Evolutionary conservation across 352 stramenopile genomes (phyloP).

Genomic region (Phytophthora pistaciae): DNA sequence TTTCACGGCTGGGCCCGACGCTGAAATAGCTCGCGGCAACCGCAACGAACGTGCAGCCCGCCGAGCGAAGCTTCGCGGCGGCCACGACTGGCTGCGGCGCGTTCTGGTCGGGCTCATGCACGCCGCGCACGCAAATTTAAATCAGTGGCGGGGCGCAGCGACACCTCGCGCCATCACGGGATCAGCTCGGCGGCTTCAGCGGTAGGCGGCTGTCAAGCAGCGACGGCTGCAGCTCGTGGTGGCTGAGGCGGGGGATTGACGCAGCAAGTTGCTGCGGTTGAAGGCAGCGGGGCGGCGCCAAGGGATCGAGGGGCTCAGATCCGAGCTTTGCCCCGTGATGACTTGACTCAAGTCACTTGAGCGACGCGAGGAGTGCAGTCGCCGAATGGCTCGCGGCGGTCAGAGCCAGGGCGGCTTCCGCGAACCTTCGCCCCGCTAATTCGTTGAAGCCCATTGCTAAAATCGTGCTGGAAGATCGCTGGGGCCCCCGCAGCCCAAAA

Average conservation of each 20-base stretch:
- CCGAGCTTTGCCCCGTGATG: not conserved
- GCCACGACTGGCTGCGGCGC: conserved; percentile 5
- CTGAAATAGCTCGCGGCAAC: conserved; percentile 20
- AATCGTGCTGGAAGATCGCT: not conserved
- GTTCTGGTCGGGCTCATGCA: conserved; percentile 28
- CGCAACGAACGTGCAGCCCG: conserved; percentile 10
- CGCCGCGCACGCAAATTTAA: conserved; percentile 35
- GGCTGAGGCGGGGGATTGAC: not conserved
- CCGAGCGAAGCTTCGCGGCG: conserved; percentile 25
- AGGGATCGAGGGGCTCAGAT: not conserved
- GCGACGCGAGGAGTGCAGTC: not conserved
- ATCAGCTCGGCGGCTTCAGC: not conserved
- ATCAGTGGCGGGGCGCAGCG: conserved; percentile 14
- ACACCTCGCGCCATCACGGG: not conserved
- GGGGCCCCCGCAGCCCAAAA: too few species aligned
- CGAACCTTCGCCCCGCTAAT: not conserved
- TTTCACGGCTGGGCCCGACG: conserved; percentile 10
- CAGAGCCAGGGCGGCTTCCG: not conserved
- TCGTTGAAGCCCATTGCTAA: not conserved
- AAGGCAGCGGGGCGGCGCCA: not conserved
- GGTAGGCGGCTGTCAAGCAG: not conserved
- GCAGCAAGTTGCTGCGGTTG: not conserved
- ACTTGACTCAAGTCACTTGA: too few species aligned
- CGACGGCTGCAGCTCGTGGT: not conserved
- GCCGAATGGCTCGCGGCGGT: not conserved